These are phyloP conservation scores for Sisymbrium altissimum DNA, from an alignment of 345 rosid genomes.

Conservation along the genomic window DNA sequence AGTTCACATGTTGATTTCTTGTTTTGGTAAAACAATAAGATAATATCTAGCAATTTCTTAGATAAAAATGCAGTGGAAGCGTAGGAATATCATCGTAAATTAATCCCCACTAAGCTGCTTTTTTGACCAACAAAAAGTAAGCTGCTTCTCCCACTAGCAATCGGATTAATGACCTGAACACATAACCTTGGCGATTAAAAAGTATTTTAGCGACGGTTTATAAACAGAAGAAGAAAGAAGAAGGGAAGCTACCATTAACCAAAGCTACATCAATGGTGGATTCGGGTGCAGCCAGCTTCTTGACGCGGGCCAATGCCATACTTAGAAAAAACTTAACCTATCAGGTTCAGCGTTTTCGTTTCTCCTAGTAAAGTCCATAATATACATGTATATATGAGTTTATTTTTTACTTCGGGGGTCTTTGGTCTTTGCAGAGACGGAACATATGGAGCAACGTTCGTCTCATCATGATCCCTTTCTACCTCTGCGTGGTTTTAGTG, in stretches of 20 bases:
- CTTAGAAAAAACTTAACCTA: slow-evolving; percentile 77
- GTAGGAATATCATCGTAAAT: too few species aligned
- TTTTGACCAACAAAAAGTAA: neutral
- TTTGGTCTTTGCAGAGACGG: slow-evolving; percentile 48
- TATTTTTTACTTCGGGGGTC: neutral
- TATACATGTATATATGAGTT: neutral
- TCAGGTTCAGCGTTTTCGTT: slow-evolving; percentile 48
- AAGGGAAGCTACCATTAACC: neutral
- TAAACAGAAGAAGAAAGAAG: neutral
- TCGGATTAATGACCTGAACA: neutral
- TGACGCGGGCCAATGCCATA: slow-evolving; percentile 73
- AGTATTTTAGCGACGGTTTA: neutral
- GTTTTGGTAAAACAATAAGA: too few species aligned
- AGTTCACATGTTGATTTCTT: neutral
- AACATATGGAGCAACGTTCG: slow-evolving; percentile 59
- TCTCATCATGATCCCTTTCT: slow-evolving; percentile 64
- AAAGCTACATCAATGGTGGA: slow-evolving; percentile 42
- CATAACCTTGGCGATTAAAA: neutral
- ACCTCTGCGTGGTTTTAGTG: slow-evolving; percentile 58
- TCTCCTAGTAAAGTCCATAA: neutral
- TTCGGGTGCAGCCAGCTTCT: slow-evolving; percentile 49
- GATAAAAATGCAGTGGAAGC: too few species aligned
- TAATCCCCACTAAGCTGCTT: too few species aligned
- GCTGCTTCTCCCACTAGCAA: neutral
- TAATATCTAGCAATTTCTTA: neutral